A percentile compares a stretch with the other conserved stretches of the same genome.
phyloP scores from a whole-genome alignment of 2,329 filamentous ascomycete genomes.

The Phialophora verrucosa region DNA sequence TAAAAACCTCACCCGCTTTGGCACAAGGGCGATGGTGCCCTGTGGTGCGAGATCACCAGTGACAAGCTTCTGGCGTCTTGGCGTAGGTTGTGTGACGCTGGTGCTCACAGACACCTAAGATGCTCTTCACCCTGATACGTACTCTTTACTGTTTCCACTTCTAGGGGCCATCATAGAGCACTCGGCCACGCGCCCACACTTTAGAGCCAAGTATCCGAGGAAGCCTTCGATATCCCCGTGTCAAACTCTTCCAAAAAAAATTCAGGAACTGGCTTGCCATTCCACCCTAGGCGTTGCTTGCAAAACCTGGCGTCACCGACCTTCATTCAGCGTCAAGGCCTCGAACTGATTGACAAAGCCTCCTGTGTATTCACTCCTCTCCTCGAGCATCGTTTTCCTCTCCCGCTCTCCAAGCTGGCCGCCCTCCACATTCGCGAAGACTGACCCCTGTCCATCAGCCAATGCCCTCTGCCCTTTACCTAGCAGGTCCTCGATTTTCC shows the following conservation, averaged over 20 bases:
- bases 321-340: slow-evolving; percentile 18
- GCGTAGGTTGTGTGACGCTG: too few species aligned
- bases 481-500: slow-evolving; percentile 69
- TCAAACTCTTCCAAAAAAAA: too few species aligned
- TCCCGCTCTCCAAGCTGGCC: neutral
- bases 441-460: neutral
- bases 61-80: too few species aligned
- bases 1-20: neutral
- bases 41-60: too few species aligned
- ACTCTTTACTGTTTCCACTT: too few species aligned
- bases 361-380: slow-evolving; percentile 32
- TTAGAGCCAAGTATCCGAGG: too few species aligned
- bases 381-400: slow-evolving; percentile 4
- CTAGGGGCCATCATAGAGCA: too few species aligned
- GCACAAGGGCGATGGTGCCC: neutral
- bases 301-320: neutral
- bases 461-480: slow-evolving; percentile 38
- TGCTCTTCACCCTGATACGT: too few species aligned
- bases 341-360: slow-evolving; percentile 35
- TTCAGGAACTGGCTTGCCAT: neutral
- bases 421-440: neutral
- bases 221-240: too few species aligned
- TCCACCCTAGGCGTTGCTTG: neutral
- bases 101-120: too few species aligned
- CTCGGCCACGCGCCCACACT: too few species aligned